Base-by-base conservation (phyloP, 192 early-diverging fungal genomes). In the Backusella sp. region DNA sequence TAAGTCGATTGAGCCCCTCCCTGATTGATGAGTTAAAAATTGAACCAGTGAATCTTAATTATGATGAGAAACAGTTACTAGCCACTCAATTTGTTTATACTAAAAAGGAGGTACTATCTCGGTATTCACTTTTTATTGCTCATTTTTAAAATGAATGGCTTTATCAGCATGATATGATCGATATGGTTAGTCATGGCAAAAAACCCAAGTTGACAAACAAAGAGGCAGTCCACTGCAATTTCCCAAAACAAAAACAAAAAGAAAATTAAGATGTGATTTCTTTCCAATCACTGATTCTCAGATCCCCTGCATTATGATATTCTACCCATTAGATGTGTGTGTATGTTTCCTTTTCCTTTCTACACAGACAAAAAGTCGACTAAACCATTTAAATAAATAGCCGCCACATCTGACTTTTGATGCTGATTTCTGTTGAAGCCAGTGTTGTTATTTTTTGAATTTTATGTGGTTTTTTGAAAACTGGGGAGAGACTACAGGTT, bases 241-340 rank as follows among this genome's bases (percentile, higher is more conserved):
- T 8, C n/a, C 46, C 46, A 49, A 59, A 26, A 56, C 21, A 59
- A 59, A 32, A 59, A 23, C 8, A 53, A 53, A 53, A 21, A 19
- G n/a, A 8, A 21, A 53, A 23, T 59, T 21, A 62, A 23, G 56
- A 62, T 12, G n/a, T 12, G 3, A 28, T 62, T 26, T 62, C 26
- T 17, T 53, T 28, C 11, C 21, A 28, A 62, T 62, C 26, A 14
- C 21, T 62, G 23, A 62, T 62, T 28, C 56, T 62, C 1, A 62
- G 56, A 62, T 62, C 56, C 56, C 56, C 56, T 62, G 56, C 56
- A 62, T 62, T 12, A 62, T 62, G 21, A 26, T 62, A 62, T 62
- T 62, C 56, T 62, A 62, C 56, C 56, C 26, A 62, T 56, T 21
- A 28, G 2, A 28, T 53, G 11, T 39, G 9, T 39, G 1, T 49